Base-by-base conservation (phyloP, 2,329 filamentous ascomycete genomes). In the Xylariaceae sp. region DNA sequence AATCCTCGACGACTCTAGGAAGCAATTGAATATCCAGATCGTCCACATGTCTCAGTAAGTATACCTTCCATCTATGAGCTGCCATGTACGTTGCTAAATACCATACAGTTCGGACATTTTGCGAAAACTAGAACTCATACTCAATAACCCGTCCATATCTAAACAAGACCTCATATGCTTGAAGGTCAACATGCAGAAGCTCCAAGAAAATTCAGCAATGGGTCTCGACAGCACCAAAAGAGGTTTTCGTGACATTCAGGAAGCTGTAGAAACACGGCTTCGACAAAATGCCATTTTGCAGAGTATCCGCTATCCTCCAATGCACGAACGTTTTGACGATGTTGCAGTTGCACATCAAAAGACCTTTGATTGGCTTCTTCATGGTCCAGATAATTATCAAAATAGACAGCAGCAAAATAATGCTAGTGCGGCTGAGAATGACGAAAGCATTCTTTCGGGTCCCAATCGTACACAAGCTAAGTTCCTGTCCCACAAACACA, bases 321-420 rank as follows among this genome's bases (percentile, higher is more conserved):
- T 59, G 52, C 23, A 53, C 18, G 20, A 56, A 29, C 56, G 56
- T 21, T 59, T 53, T 37, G 40, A 50, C 6, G 52, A 53, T 18
- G 49, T 59, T 18, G 44, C 48, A 20, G 20, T 10, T 16, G 54
- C 57, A 2, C 57, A 60, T 52, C 21, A 19, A 19, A 42, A 42
- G 32, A 60, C 57, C 10, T 60, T 60, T 20, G 48, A 52, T 12
- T 60, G 57, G 57, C 47, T 60, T 40, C 48, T 60, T 6, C 16
- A 44, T 18, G 41, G 45, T 20, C 41, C 44, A 26, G 37, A 19
- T 20, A 2, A 41, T 26, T 19, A 47, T 3, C 26, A 21, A 48
- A 44, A 37, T 4, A 45, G 49, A 12, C 14, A 43, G 23, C 23
- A 26, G 23, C 23, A 26, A 26, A 9, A 26, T 26, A 26, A 26